phyloP scores from a whole-genome alignment of 371 early-diverging fungal species.

The Nematocida sp. region DNA sequence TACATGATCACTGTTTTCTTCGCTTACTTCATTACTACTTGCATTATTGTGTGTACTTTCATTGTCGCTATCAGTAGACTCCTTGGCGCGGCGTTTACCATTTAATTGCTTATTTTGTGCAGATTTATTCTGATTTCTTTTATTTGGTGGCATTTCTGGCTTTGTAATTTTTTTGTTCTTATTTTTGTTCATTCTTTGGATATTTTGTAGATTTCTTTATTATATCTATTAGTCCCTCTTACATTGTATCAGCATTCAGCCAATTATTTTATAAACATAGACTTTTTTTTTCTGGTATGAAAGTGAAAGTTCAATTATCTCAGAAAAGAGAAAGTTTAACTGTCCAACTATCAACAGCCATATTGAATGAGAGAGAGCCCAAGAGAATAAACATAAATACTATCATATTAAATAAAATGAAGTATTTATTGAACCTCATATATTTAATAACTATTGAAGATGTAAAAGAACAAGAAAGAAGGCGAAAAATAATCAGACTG shows the following conservation, averaged over 20 bases:
- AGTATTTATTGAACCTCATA: slow-evolving; percentile 24
- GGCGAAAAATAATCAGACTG: slow-evolving; percentile 34
- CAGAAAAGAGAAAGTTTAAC: slow-evolving; percentile 3
- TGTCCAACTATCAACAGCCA: slow-evolving; percentile 3
- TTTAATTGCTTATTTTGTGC: neutral
- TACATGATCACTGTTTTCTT: neutral
- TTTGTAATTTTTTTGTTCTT: neutral
- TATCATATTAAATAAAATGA: slow-evolving; percentile 19
- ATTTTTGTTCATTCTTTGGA: neutral
- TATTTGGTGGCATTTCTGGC: neutral
- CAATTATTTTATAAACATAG: neutral
- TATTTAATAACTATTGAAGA: slow-evolving; percentile 35
- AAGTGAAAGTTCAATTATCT: slow-evolving; percentile 14
- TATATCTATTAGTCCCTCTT: neutral
- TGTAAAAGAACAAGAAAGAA: slow-evolving; percentile 53
- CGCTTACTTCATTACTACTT: neutral
- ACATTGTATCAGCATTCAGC: neutral
- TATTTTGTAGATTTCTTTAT: no score
- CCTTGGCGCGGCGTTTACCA: neutral
- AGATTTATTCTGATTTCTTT: neutral
- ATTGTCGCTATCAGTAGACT: neutral
- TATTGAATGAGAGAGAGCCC: neutral
- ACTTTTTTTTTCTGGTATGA: slow-evolving; percentile 37
- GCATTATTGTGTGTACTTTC: neutral
- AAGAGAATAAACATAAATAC: slow-evolving; percentile 14